Evolutionary conservation across 2,329 filamentous ascomycete genomes (phyloP).

Genomic region (Xylaria multiplex): DNA sequence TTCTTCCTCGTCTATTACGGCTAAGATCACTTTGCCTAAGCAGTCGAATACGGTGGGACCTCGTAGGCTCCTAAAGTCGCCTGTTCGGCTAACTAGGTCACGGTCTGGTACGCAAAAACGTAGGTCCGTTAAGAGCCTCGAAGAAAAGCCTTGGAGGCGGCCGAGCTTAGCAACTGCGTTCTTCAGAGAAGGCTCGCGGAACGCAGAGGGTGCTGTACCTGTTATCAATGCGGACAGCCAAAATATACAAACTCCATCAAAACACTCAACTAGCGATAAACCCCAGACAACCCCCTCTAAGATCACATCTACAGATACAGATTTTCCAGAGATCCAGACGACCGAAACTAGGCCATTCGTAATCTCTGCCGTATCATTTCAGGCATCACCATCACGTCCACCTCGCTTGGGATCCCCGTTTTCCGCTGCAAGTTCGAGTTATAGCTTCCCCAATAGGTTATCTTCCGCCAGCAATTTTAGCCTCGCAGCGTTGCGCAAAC

Average conservation of each 20-base stretch:
- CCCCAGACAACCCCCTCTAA: constrained; percentile 12
- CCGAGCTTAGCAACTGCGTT: constrained; percentile 66
- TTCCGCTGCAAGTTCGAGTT: constrained; percentile 59
- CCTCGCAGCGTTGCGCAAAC: constrained; percentile 57
- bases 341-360: constrained; percentile 33
- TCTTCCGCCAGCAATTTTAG: constrained; percentile 60
- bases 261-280: constrained; percentile 1
- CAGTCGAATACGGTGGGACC: constrained; percentile 62
- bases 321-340: constrained; percentile 2
- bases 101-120: constrained; percentile 66
- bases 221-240: constrained; percentile 5
- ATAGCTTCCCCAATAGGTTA: constrained; percentile 70
- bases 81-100: constrained; percentile 61
- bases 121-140: constrained; percentile 60
- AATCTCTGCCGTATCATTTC: constrained; percentile 37
- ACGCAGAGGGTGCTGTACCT: constrained; percentile 20
- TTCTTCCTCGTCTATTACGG: constrained; percentile 61
- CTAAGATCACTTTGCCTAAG: constrained; percentile 52
- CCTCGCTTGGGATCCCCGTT: constrained; percentile 70
- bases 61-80: constrained; percentile 63
- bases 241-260: constrained; percentile 4
- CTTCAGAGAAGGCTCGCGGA: constrained; percentile 51
- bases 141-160: constrained; percentile 60
- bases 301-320: constrained; percentile 10
- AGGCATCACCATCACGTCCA: constrained; percentile 50